Base-by-base conservation (phyloP, 345 rosid genomes). In the Limnanthes douglasii region DNA sequence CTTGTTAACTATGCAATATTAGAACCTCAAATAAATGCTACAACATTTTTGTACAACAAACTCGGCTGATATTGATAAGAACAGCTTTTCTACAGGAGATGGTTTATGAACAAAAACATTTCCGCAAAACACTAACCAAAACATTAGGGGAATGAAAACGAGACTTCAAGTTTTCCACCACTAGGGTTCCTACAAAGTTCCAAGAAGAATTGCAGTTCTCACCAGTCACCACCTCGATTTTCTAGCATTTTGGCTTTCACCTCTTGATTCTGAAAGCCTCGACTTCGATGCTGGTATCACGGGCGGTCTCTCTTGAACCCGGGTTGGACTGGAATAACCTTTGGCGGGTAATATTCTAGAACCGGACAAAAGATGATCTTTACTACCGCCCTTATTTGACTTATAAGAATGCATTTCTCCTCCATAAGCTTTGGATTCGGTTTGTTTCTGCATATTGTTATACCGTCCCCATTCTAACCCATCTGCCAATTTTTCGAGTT, bases 401-500 rank as follows among this genome's bases (percentile, higher is more conserved):
- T 75, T 80, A 58, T 77, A 69, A 17, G 77, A 77, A 21, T 62
- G 70, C 51, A 73, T 46, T 53, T 88, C 86, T 36, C 76, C 90
- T 29, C 53, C 51, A 14, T 54, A 61, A 6, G 56, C 70, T 48
- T 66, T 75, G 26, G 49, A 62, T 29, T 37, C 61, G 15, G 43
- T 40, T 39, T 43, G 69, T 57, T 51, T 61, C 45, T 73, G 76
- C 20, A 48, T 34, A 18, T 69, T 71, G 0, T 68, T 36, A 8
- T 56, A 62, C 45, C 71, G 73, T 50, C 51, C 76, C 92, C 86
- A 57, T 17, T 70, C 77, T 31, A 68, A 50, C 22, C 65, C 73
- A 20, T 72, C 64, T 34, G 50, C 73, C 1, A 57, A 23, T 44
- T 64, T 54, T 14, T 59, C 65, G 15, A 54, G 63, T 62, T 62